Base-by-base conservation (phyloP, 2,329 filamentous ascomycete species). In the Aureobasidium melanogenum region DNA sequence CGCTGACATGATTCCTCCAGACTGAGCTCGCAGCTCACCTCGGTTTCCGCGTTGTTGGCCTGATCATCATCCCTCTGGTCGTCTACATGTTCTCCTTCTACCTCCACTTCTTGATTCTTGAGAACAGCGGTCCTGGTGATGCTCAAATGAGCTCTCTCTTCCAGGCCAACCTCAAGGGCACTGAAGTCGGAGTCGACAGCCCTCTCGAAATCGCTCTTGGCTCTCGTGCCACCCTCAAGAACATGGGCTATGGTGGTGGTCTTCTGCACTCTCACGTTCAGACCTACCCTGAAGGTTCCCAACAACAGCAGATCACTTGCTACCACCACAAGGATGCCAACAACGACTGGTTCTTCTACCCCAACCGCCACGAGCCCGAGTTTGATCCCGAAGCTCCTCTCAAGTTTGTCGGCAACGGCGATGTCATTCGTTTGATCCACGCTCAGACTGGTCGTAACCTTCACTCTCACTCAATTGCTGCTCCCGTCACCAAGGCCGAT, bases 71-170 rank as follows among this genome's bases (percentile, higher is more conserved):
- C 55, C 94, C 94, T 7, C 80, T 95, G 71, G 78, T 93, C 62
- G 91, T 99, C 69, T 99, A 99, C 79, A 87, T 97, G 77, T 87
- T 97, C 73, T 96, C 91, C 46, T 99, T 99, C 75, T 95, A 89
- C 68, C 77, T 96, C 59, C 94, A 99, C 77, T 99, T 99, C 75
- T 82, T 91, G 64, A 90, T 99, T 65, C 84, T 99, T 62, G 90
- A 95, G 75, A 93, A 91, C 77, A 93, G 88, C 69, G 94, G 94
- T 22, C 94, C 95, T 8, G 94, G 94, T 60, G 94, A 99, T 78
- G 94, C 94, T n/a, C 94, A 99, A 77, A 99, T 99, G 94, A 97
- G 92, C 78, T 99, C 94, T 28, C 84, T 99, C 55, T 99, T 99
- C 83, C 94, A 99, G 75, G 94, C 95, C 51, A 99, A 99, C 72